Evolutionary conservation across 768 basidiomycete genomes (phyloP).

Genomic region (Leccinum olivaceopallidum): DNA sequence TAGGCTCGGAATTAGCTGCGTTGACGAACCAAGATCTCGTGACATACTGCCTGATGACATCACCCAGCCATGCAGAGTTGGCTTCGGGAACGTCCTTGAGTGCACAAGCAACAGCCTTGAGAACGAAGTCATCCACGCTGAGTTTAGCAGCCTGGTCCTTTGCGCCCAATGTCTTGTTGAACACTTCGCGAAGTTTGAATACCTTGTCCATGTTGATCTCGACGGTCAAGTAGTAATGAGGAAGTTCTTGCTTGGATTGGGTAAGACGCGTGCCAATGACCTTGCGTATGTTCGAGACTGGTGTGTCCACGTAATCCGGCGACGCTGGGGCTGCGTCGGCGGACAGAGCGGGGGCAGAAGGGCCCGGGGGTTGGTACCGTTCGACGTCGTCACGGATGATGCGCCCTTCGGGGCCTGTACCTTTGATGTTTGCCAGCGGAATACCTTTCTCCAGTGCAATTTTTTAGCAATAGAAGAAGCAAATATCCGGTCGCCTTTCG

Average conservation of each 20-base stretch:
- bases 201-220: constrained; percentile 98
- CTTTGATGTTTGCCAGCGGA: constrained; percentile 86
- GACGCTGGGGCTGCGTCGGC: constrained; percentile 51
- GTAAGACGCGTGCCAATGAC: constrained; percentile 87
- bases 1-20: not conserved
- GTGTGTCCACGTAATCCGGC: constrained; percentile 84
- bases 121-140: constrained; percentile 97
- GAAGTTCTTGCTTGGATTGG: constrained; percentile 92
- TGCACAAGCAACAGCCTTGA: constrained; percentile 92
- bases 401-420: constrained; percentile 90
- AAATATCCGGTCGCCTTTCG: constrained; percentile 81
- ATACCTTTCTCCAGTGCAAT: constrained; percentile 91
- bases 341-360: constrained; percentile 44
- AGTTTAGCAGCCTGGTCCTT: constrained; percentile 92
- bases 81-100: constrained; percentile 95
- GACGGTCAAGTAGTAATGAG: constrained; percentile 95
- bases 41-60: constrained; percentile 89
- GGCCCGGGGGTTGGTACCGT: constrained; percentile 66
- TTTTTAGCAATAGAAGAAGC: constrained; percentile 97
- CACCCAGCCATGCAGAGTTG: constrained; percentile 97
- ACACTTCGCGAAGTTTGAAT: constrained; percentile 89
- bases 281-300: constrained; percentile 92
- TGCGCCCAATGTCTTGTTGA: constrained; percentile 85
- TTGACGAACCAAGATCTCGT: not conserved
- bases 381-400: constrained; percentile 96